Evolutionary conservation across 2,329 filamentous ascomycete genomes (phyloP).

Genomic region (Colletotrichum costaricense): DNA sequence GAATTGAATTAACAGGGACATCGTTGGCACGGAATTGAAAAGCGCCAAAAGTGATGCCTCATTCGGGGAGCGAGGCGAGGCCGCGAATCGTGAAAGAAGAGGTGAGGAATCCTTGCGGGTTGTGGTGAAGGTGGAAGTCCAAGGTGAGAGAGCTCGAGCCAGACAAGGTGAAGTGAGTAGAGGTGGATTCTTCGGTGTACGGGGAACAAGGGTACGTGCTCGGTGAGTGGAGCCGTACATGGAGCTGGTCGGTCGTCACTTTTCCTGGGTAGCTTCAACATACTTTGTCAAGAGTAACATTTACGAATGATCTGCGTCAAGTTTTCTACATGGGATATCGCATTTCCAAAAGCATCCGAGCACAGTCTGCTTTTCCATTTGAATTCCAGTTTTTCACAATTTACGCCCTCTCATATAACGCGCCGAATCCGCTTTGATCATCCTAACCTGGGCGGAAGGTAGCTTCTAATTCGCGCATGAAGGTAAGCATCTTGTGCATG

Average conservation of each 20-base stretch:
- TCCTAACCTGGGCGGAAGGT: slow-evolving; percentile 12
- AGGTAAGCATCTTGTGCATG: slow-evolving; percentile 16
- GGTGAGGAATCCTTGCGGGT: too few species aligned
- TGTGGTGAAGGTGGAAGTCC: slow-evolving; percentile 4
- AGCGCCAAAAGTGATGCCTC: not conserved
- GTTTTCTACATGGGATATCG: not conserved
- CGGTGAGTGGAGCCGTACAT: slow-evolving; percentile 5
- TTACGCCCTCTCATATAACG: not conserved
- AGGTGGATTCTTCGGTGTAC: slow-evolving; percentile 29
- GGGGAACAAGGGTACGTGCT: slow-evolving; percentile 1
- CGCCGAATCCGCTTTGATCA: not conserved
- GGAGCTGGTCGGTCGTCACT: not conserved
- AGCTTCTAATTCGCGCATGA: not conserved
- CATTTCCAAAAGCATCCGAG: not conserved
- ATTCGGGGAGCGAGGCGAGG: not conserved
- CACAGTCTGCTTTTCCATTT: not conserved
- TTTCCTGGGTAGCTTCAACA: not conserved
- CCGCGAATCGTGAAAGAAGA: not conserved
- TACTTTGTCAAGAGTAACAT: not conserved
- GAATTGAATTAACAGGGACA: slow-evolving; percentile 76
- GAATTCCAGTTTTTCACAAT: slow-evolving; percentile 7
- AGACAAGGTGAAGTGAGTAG: slow-evolving; percentile 1
- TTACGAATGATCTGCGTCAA: not conserved
- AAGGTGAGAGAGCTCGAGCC: slow-evolving; percentile 5
- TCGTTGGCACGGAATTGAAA: slow-evolving; percentile 45